Base-by-base conservation (phyloP, 2,329 filamentous ascomycete genomes). In the Tolypocladium sp. region DNA sequence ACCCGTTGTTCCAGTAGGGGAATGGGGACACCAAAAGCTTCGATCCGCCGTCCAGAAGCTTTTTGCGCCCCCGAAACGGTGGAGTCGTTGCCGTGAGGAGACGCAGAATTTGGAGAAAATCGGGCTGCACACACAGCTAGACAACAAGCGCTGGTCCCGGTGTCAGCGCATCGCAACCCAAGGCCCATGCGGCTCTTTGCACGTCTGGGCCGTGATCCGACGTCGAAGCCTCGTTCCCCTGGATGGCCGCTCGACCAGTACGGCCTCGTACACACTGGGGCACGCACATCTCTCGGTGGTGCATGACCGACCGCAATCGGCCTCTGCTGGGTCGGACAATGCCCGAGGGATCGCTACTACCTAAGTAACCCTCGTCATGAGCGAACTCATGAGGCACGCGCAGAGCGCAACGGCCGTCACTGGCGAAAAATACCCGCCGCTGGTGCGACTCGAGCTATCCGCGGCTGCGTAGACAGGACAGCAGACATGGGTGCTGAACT, bases 1-100 rank as follows among this genome's bases (percentile, higher is more conserved):
- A 58, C 55, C 58, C 52, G 57, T 57, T 57, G 60, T 59, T 59
- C 55, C 57, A 61, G 58, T 25, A n/a, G 49, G 40, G 55, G 30
- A 49, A 61, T 61, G 60, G 59, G 54, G 60, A 63, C 59, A 62
- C 59, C 63, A 62, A 63, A 60, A 56, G 61, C 61, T 67, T 67
- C 65, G 61, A 63, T 57, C 44, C 54, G 55, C 54, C 49, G 59
- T 62, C 60, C 64, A 62, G 65, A 67, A 67, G 65, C 60, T 64
- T 64, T 65, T 60, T 60, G 59, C 60, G 61, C 59, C 60, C 60
- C 58, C 55, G 49, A 60, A 59, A 44, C 35, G 53, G 64, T 66
- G 64, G 64, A 64, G 63, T 62, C 60, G 30, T 59, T 59, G 57
- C 63, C 59, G 58, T 55, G 60, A 63, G 59, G 61, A 58, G 55